phyloP scores from a whole-genome alignment of 306 rosid species.

The Citrullus amarus region DNA sequence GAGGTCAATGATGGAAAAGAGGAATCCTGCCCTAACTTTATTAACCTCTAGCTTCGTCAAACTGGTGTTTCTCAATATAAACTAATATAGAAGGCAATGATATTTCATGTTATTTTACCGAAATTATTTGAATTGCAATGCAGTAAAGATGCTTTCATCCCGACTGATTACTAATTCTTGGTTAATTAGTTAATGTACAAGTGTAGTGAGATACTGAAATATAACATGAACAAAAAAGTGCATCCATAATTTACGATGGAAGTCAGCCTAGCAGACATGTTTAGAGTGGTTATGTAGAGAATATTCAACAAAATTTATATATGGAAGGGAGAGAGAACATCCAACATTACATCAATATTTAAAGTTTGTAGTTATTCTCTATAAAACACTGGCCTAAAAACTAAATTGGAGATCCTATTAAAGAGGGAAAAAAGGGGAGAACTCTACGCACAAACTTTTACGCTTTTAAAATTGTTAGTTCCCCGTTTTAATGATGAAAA shows the following conservation, averaged over 20 bases:
- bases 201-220: neutral
- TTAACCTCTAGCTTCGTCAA: neutral
- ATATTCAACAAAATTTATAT: neutral
- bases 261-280: neutral
- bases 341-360: neutral
- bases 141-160: neutral
- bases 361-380: neutral
- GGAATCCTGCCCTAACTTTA: neutral
- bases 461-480: neutral
- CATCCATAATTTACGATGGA: neutral
- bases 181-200: neutral
- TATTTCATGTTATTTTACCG: neutral
- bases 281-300: neutral
- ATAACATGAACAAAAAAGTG: neutral
- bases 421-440: neutral
- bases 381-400: neutral
- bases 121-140: neutral
- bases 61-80: neutral
- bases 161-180: neutral
- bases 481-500: neutral
- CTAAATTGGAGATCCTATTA: neutral
- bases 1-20: neutral
- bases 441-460: neutral
- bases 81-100: neutral
- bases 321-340: neutral